Base-by-base conservation (phyloP, 2,329 filamentous ascomycete species). In the Sarocladium oryzae region DNA sequence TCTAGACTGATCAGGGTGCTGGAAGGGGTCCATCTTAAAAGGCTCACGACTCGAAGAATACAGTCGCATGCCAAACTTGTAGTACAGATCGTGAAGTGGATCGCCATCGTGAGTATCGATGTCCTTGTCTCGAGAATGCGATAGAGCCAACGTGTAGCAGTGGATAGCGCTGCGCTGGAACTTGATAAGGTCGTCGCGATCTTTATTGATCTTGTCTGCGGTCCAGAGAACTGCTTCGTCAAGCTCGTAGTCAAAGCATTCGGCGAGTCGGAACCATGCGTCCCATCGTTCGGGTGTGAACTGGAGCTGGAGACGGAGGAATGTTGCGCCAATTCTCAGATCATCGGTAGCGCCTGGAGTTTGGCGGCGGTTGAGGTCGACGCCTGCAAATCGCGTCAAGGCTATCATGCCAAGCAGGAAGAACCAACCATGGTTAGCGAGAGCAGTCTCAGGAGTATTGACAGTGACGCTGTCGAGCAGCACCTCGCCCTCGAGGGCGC, bases 211-310 rank as follows among this genome's bases (percentile, higher is more conserved):
- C 67, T 95, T 95, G 58, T 95, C 89, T 1, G 89, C 88, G 18
- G 85, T 87, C 90, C 90, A 95, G 4, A 91, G 80, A 4, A 95
- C 87, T 6, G 85, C 82, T 65, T 96, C 90, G 56, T 96, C 90
- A 13, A 95, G 73, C 60, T 95, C 89, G 49, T 88, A 86, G 66
- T 96, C 90, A 60, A 89, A 91, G 46, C 87, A 89, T 65, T 95
- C 89, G 0, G 86, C 90, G 21, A 95, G 77, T 11, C 89, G 81
- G 65, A 92, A 93, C 90, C 90, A 96, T 0, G 88, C 86, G 64
- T 95, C 88, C 90, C 90, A 96, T 52, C 84, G 82, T 36, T 89
- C 84, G 2, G 83, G 81, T 2, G 85, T 89, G 63, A 89, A 89
- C 58, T 95, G 89, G 1, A 96, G 68, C 63, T 95, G 89, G 56